A percentile compares a stretch with the other conserved stretches of the same genome.
phyloP scores from a whole-genome alignment of 2,329 filamentous ascomycete genomes.

The Aureobasidium sp. region DNA sequence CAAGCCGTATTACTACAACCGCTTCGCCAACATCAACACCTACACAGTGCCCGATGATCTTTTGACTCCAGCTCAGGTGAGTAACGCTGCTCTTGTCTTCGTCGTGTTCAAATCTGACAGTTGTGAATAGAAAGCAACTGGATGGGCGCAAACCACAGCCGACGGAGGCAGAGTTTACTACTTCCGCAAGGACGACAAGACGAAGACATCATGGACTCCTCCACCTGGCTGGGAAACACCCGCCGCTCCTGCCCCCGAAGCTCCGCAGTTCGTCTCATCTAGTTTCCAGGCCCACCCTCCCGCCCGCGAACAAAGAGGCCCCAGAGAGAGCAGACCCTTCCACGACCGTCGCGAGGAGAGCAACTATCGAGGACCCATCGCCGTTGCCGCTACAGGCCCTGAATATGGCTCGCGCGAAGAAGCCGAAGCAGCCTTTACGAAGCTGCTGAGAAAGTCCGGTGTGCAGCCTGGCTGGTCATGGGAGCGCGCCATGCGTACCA shows the following conservation, averaged over 20 bases:
- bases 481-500: constrained; percentile 79
- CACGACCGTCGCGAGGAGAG: constrained; percentile 26
- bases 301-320: constrained; percentile 28
- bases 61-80: constrained; percentile 75
- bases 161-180: constrained; percentile 88
- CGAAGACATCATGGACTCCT: constrained; percentile 87
- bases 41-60: constrained; percentile 92
- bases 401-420: constrained; percentile 77
- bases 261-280: constrained; percentile 27
- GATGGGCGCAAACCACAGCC: constrained; percentile 85
- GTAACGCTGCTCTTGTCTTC: constrained; percentile 15
- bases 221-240: constrained; percentile 39
- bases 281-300: constrained; percentile 30
- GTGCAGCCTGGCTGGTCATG: constrained; percentile 90
- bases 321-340: constrained; percentile 26
- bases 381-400: constrained; percentile 40
- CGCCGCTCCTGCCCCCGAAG: constrained; percentile 12
- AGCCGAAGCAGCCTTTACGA: constrained; percentile 87
- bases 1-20: constrained; percentile 85
- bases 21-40: constrained; percentile 76
- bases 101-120: constrained; percentile 49
- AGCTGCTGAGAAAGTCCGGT: constrained; percentile 75
- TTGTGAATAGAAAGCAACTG: constrained; percentile 30
- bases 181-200: constrained; percentile 80
- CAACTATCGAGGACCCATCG: constrained; percentile 30